A percentile compares a stretch with the other conserved stretches of the same genome.
phyloP scores from a whole-genome alignment of 805 yeast species.

The Candida fluviatilis region DNA sequence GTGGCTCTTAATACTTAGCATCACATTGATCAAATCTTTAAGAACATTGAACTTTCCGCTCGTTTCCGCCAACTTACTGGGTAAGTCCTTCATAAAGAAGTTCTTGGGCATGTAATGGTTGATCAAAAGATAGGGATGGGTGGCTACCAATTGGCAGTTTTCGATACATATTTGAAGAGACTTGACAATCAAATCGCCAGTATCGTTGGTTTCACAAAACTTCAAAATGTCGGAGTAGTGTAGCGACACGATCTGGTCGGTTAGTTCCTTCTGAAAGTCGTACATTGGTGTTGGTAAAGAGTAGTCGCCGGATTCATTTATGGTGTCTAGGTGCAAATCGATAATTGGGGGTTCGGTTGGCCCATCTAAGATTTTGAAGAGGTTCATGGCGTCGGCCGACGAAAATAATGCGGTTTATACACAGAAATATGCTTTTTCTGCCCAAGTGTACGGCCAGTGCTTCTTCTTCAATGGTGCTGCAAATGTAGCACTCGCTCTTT shows the following conservation, averaged over 20 bases:
- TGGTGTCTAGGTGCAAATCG: slow-evolving; percentile 45
- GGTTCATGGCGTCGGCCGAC: slow-evolving; percentile 69
- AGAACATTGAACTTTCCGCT: slow-evolving; percentile 81
- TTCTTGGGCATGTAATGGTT: slow-evolving; percentile 84
- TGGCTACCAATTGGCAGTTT: slow-evolving; percentile 75
- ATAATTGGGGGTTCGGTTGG: slow-evolving; percentile 81
- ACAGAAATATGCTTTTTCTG: too few relatives aligned
- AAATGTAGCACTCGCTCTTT: too few relatives aligned
- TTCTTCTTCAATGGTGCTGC: too few relatives aligned
- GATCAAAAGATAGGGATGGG: slow-evolving; percentile 85
- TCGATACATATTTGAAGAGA: slow-evolving; percentile 70
- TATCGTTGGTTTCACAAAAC: slow-evolving; percentile 65
- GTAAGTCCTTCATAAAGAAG: slow-evolving; percentile 65
- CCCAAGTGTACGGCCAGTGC: too few relatives aligned
- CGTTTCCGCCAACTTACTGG: slow-evolving; percentile 65
- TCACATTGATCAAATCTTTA: slow-evolving; percentile 56
- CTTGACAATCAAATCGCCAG: slow-evolving; percentile 56
- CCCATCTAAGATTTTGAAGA: slow-evolving; percentile 70
- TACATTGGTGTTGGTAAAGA: slow-evolving; percentile 79
- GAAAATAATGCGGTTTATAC: too few relatives aligned
- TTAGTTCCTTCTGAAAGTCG: slow-evolving; percentile 81
- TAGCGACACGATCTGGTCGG: slow-evolving; percentile 85
- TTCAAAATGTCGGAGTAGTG: slow-evolving; percentile 89
- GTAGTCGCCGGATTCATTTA: slow-evolving; percentile 56
- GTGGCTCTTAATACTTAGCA: slow-evolving; percentile 23